Base-by-base conservation (phyloP, 2,329 filamentous ascomycete species). In the Diaporthe sp. region DNA sequence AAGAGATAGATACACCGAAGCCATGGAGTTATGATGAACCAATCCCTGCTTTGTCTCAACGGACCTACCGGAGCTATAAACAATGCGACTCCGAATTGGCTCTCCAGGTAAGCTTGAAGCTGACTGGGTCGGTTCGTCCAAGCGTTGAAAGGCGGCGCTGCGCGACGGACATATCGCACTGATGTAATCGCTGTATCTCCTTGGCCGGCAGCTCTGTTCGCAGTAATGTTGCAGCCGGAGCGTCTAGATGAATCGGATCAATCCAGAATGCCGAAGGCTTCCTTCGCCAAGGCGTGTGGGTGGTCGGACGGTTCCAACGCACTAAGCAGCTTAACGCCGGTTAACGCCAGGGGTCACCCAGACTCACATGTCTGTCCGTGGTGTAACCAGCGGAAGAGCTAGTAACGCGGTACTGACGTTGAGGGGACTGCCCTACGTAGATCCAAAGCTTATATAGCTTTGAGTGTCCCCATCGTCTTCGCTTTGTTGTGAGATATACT, bases 311-410 rank as follows among this genome's bases (percentile, higher is more conserved):
- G 35, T 22, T 19, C n/a, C 33, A 13, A 17, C 10, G n/a, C 30
- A 22, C 64, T 3, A 25, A 25, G 64, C 4, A 15, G 45, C 45
- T 54, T 68, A 68, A 68, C 64, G 64, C 64, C 64, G 64, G 33
- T 38, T 54, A 68, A 68, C 64, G 45, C 64, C 64, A 68, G 64
- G 33, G n/a, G 50, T 40, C 22, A 17, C 15, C n/a, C n/a, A n/a
- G 19, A 25, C 64, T 54, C 45, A 52, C 42, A 35, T 47, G 61
- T n/a, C 61, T 50, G 25, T 30, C 8, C 30, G 22, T 30, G 7
- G 52, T 28, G 30, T 25, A 38, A n/a, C 22, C 22, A 2, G 22
- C 28, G 54, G 28, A 30, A 12, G 13, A n/a, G 35, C 35, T 52
- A 25, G 9, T 15, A 67, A 35, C 2, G n/a, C n/a, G 58, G 38